A percentile compares a stretch with the other conserved stretches of the same genome.
Conservation (phyloP, 202 grass and related monocot genomes). For the Setaria viridis region DNA sequence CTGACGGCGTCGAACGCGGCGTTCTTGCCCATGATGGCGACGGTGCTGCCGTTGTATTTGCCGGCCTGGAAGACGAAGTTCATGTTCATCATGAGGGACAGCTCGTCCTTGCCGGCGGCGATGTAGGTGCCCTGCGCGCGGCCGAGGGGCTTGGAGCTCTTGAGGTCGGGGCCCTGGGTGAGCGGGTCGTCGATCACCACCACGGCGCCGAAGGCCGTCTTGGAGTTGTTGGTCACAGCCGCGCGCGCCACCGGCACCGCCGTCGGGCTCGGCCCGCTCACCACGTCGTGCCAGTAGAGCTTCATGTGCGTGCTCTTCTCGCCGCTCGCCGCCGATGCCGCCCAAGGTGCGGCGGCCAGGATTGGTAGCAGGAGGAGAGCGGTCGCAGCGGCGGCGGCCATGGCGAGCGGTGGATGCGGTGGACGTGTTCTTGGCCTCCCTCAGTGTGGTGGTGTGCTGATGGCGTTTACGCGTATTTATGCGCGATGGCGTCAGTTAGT, state of each 20-base stretch:
- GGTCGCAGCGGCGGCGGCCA: not conserved
- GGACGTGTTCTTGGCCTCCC: not conserved
- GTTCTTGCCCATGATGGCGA: conserved; percentile 71
- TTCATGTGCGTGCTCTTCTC: conserved; percentile 64
- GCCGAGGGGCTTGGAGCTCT: conserved; percentile 39
- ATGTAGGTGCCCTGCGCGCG: conserved; percentile 82
- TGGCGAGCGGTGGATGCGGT: not conserved
- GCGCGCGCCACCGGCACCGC: conserved; percentile 60
- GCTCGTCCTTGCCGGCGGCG: conserved; percentile 45
- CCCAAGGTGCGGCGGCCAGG: not conserved
- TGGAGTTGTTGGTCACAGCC: conserved; percentile 50
- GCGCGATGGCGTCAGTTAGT: not conserved
- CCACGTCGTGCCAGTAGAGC: conserved; percentile 82
- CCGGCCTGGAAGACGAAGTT: conserved; percentile 74
- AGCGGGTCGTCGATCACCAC: conserved; percentile 75
- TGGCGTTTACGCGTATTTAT: conserved; percentile 11
- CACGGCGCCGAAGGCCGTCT: conserved; percentile 57
- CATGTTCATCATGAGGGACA: conserved; percentile 66
- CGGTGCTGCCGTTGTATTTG: conserved; percentile 66
- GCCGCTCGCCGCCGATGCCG: not conserved
- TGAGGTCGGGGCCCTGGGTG: conserved; percentile 48
- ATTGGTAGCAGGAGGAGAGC: not conserved
- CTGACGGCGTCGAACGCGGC: conserved; percentile 49
- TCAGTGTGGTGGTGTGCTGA: not conserved
- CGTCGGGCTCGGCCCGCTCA: conserved; percentile 63